Evolutionary conservation across 306 rosid species (phyloP).

Genomic region (Sindora glabra): DNA sequence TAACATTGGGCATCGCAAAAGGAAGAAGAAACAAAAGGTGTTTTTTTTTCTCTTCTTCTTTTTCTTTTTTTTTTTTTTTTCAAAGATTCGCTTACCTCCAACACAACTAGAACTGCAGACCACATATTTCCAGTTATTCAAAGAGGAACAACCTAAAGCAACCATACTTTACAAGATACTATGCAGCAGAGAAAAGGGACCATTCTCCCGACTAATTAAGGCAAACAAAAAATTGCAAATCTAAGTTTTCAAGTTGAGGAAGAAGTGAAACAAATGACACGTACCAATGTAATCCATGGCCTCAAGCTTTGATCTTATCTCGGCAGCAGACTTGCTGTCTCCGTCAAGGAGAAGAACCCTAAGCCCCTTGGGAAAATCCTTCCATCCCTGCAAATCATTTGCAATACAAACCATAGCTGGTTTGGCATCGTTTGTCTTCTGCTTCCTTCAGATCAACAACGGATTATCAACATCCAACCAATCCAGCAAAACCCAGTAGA

Average conservation of each 20-base stretch:
- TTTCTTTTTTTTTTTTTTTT: no score
- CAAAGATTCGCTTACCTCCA: no score
- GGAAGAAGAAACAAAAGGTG: neutral
- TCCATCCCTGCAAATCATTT: conserved; percentile 86
- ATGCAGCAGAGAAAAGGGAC: conserved; percentile 18
- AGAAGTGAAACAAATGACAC: conserved; percentile 1
- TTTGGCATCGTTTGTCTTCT: conserved; percentile 84
- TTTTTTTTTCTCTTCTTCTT: conserved; percentile 9
- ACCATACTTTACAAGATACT: conserved; percentile 29
- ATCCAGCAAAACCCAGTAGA: conserved; percentile 43
- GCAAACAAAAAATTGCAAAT: conserved; percentile 13
- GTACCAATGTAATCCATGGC: conserved; percentile 84
- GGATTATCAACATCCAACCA: conserved; percentile 23
- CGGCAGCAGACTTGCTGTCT: conserved; percentile 63
- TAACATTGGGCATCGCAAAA: conserved; percentile 13
- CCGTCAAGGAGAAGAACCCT: conserved; percentile 84
- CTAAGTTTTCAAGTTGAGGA: conserved; percentile 14
- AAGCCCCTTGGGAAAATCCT: conserved; percentile 94
- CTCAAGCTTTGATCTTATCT: conserved; percentile 67
- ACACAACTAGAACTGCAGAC: conserved; percentile 20
- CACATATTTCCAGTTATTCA: conserved; percentile 20
- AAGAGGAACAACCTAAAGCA: conserved; percentile 14
- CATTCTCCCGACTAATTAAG: conserved; percentile 16
- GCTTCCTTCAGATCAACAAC: conserved; percentile 23
- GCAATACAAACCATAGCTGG: conserved; percentile 99